A percentile compares a stretch with the other conserved stretches of the same genome.
Evolutionary conservation across 2,329 filamentous ascomycete genomes (phyloP).

Genomic region (Microdochium nivale): DNA sequence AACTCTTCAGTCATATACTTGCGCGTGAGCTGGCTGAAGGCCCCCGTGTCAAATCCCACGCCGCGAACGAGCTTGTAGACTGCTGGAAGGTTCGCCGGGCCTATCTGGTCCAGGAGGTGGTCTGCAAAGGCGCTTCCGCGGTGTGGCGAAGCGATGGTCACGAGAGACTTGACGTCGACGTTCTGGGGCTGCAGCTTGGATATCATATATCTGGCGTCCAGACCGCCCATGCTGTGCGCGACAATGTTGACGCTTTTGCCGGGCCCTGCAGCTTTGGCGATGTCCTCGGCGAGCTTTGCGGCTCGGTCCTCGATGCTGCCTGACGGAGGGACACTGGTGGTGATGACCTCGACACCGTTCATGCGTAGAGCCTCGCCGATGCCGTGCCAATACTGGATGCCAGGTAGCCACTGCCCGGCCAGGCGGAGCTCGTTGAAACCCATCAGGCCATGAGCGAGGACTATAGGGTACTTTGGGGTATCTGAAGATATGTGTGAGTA

Average conservation of each 20-base stretch:
- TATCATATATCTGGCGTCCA: slow-evolving; percentile 59
- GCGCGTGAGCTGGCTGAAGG: slow-evolving; percentile 52
- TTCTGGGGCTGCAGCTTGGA: slow-evolving; percentile 39
- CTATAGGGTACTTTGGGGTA: slow-evolving; percentile 51
- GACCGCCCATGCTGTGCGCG: slow-evolving; percentile 59
- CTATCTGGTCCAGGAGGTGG: slow-evolving; percentile 38
- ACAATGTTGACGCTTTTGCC: slow-evolving; percentile 65
- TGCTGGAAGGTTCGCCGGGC: slow-evolving; percentile 40
- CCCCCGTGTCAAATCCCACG: slow-evolving; percentile 47
- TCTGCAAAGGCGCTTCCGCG: slow-evolving; percentile 48
- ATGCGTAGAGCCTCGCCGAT: slow-evolving; percentile 48
- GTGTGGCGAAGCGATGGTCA: slow-evolving; percentile 48
- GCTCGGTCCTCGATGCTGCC: slow-evolving; percentile 53
- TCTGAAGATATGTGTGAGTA: slow-evolving; percentile 21
- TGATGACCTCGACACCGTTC: slow-evolving; percentile 47
- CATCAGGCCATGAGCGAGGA: slow-evolving; percentile 57
- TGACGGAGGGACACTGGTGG: slow-evolving; percentile 52
- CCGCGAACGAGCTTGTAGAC: slow-evolving; percentile 41
- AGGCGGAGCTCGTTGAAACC: slow-evolving; percentile 52
- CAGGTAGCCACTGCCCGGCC: slow-evolving; percentile 37
- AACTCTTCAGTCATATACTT: slow-evolving; percentile 50
- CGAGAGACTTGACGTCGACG: slow-evolving; percentile 39
- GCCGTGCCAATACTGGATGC: slow-evolving; percentile 57
- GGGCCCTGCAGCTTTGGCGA: slow-evolving; percentile 31
- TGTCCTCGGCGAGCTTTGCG: slow-evolving; percentile 44